Conservation (phyloP, 2,329 filamentous ascomycete genomes). For the Fusarium goolgardi region DNA sequence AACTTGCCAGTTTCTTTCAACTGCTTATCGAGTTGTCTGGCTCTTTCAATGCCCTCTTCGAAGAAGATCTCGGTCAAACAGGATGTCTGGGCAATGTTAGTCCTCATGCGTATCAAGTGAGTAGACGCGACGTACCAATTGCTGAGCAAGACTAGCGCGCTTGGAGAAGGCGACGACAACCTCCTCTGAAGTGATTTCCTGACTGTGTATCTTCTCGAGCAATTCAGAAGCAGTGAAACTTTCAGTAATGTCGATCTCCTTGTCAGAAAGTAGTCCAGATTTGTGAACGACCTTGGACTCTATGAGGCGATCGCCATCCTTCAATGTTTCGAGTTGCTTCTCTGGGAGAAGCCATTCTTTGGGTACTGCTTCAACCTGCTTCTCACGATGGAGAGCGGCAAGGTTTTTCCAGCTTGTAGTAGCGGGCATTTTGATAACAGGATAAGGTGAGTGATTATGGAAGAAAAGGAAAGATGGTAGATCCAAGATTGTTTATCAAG, state of each 20-base stretch:
- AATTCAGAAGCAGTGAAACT: conserved; percentile 29
- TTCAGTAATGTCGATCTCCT: conserved; percentile 34
- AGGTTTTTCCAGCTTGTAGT: conserved; percentile 34
- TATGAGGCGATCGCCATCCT: conserved; percentile 14
- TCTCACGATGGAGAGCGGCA: conserved; percentile 35
- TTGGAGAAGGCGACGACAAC: conserved; percentile 40
- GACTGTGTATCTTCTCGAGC: conserved; percentile 19
- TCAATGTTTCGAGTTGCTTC: conserved; percentile 16
- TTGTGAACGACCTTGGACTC: conserved; percentile 20
- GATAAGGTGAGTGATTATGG: not conserved
- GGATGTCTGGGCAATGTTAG: conserved; percentile 20
- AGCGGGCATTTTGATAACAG: conserved; percentile 24
- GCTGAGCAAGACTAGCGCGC: conserved; percentile 41
- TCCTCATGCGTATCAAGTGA: rapidly evolving
- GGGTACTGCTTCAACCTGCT: conserved; percentile 32
- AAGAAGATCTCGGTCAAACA: conserved; percentile 42
- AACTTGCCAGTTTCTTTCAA: conserved; percentile 38
- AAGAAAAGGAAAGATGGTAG: not conserved
- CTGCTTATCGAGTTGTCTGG: conserved; percentile 32
- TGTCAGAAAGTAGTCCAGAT: conserved; percentile 28
- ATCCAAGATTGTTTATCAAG: conserved; percentile 4
- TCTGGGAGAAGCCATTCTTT: conserved; percentile 27
- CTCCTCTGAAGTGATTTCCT: conserved; percentile 35
- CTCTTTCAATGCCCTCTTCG: conserved; percentile 33
- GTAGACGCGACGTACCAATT: conserved; percentile 10